phyloP scores from a whole-genome alignment of 495 filamentous ascomycete species.

The Aspergillus indologenus region DNA sequence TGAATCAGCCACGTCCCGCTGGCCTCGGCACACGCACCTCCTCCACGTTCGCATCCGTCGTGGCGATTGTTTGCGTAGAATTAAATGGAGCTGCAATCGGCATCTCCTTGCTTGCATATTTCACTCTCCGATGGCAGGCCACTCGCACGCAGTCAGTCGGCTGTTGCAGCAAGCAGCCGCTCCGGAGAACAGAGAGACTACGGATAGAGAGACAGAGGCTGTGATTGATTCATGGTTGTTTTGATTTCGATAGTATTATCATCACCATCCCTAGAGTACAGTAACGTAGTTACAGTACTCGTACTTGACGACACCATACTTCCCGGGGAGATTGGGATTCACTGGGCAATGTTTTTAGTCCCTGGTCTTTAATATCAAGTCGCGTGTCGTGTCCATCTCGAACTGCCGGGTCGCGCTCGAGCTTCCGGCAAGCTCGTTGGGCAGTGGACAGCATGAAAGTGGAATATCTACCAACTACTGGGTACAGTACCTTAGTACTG shows the following conservation, averaged over 20 bases:
- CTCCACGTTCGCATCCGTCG: conserved; percentile 18
- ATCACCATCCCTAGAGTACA: not conserved
- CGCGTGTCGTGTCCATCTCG: conserved; percentile 17
- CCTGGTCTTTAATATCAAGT: conserved; percentile 6
- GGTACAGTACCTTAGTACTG: too few species aligned
- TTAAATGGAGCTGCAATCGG: conserved; percentile 13
- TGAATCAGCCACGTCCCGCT: conserved; percentile 5
- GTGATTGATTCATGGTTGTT: not conserved
- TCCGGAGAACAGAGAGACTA: not conserved
- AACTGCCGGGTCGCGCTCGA: conserved; percentile 15
- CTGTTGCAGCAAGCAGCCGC: not conserved
- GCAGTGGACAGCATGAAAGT: too few species aligned
- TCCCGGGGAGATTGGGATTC: too few species aligned
- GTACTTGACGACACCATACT: too few species aligned
- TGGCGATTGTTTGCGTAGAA: conserved; percentile 4
- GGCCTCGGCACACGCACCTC: conserved; percentile 15
- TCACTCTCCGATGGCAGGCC: not conserved
- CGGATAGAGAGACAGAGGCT: not conserved
- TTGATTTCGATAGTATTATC: too few species aligned
- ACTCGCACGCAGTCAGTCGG: not conserved
- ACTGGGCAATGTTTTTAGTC: not conserved
- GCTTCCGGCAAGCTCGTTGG: conserved; percentile 1
- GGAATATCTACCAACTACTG: too few species aligned
- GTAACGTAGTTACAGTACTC: not conserved
- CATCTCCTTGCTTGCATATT: not conserved